Evolutionary conservation across 805 yeast species (phyloP).

Genomic region (Starmerella geochares): DNA sequence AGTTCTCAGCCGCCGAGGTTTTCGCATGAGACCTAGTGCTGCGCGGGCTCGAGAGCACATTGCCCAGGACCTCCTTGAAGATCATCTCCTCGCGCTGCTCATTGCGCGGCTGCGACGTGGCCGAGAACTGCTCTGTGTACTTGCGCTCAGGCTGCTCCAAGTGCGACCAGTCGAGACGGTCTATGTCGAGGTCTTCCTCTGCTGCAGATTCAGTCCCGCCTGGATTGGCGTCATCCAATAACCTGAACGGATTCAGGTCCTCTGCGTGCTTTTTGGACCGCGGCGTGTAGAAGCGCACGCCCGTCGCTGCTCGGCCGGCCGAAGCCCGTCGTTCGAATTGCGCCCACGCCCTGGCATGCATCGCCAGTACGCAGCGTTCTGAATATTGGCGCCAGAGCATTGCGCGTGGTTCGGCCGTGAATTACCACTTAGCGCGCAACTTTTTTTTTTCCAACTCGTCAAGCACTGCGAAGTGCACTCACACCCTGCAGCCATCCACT

Average conservation of each 20-base stretch:
- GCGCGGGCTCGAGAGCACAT: constrained; percentile 15
- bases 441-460: too few species aligned
- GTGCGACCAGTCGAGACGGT: constrained; percentile 3
- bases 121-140: background rate
- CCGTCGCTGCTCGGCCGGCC: too few species aligned
- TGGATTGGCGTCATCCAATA: background rate
- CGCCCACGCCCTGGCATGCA: too few species aligned
- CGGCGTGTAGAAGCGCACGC: background rate
- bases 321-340: too few species aligned
- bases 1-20: background rate
- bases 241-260: background rate
- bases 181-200: background rate
- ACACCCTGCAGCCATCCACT: too few species aligned
- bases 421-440: too few species aligned
- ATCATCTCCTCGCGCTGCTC: constrained; percentile 20
- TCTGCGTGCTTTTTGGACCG: background rate
- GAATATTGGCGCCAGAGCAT: too few species aligned
- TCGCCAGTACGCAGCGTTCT: too few species aligned
- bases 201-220: background rate
- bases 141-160: background rate
- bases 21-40: background rate
- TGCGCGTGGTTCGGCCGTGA: too few species aligned
- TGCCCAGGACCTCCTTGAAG: constrained; percentile 19
- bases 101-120: constrained; percentile 1
- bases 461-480: too few species aligned